phyloP scores from a whole-genome alignment of 768 basidiomycete species.

The Lactarius sp. region DNA sequence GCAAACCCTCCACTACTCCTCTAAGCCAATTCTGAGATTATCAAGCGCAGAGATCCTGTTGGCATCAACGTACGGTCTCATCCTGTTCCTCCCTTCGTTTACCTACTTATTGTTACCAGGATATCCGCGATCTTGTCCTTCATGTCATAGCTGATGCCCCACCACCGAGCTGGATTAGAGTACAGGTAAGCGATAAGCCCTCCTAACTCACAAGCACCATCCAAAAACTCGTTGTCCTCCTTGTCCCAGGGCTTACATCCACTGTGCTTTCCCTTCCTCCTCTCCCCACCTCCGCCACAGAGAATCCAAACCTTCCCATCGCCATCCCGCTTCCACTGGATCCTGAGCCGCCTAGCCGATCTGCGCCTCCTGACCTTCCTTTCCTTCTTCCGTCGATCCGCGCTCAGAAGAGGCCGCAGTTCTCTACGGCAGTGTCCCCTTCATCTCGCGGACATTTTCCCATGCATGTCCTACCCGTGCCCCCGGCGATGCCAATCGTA shows the following conservation, averaged over 20 bases:
- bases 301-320: slow-evolving; percentile 41
- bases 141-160: slow-evolving; percentile 78
- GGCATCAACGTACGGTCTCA: slow-evolving; percentile 62
- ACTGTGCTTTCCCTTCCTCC: slow-evolving; percentile 69
- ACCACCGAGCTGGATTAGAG: slow-evolving; percentile 81
- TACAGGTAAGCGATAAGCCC: slow-evolving; percentile 52
- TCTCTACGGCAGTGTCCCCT: slow-evolving; percentile 44
- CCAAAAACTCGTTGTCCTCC: slow-evolving; percentile 70
- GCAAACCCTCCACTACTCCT: slow-evolving; percentile 64
- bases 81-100: neutral
- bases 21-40: slow-evolving; percentile 74
- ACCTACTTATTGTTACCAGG: slow-evolving; percentile 42
- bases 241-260: slow-evolving; percentile 84
- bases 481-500: no score
- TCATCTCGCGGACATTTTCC: slow-evolving; percentile 75
- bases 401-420: slow-evolving; percentile 25
- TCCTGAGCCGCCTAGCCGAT: slow-evolving; percentile 20
- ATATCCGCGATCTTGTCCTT: slow-evolving; percentile 80
- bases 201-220: slow-evolving; percentile 34
- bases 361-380: neutral
- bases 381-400: slow-evolving; percentile 1
- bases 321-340: slow-evolving; percentile 39
- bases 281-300: slow-evolving; percentile 47
- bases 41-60: slow-evolving; percentile 65
- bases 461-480: slow-evolving; percentile 55